Evolutionary conservation across 768 basidiomycete genomes (phyloP), one percentile per base, ranked within the genome.

Genomic region (Rhodotorula kratochvilovae): DNA sequence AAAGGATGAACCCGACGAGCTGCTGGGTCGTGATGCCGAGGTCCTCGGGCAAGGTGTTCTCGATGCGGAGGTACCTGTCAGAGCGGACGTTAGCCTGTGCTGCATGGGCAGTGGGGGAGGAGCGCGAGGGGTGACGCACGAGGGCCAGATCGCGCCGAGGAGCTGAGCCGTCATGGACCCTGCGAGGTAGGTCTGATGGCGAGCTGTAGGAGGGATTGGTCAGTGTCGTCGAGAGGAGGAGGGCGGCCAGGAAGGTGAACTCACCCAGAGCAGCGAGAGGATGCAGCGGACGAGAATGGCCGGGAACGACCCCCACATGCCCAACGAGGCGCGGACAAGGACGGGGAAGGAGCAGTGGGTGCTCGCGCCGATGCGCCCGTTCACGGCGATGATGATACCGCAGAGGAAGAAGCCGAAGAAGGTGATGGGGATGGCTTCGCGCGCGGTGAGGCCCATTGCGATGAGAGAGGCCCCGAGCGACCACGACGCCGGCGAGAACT

Each of bases 141-240:
- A 72, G 6, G 80, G 80, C 80, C 80, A 81, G 69, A 81, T 81
- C 13, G 80, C 76, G 39, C 75, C 72, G 42, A 80, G 76, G 74
- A 79, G 79, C 58, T 68, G 67, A 16, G 72, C 56, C 2, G 68
- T 59, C 58, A 76, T 66, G 43, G 59, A 55, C 0, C 75, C 78
- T 3, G 74, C 77, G 25, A 50, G 48, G 48, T 50, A 60, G 5
- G 57, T 63, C 29, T 61, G 61, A 68, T 61, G 48, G 55, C 53
- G 12, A 73, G 67, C 48, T 50, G 27, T 11, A 13, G 27, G 2
- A 2, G 27, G 23, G 21, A 11, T 7, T 19, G 19, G 45, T 46
- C 45, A 46, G 45, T 6, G 3, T 19, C 15, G 8, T 23, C 27
- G 27, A 27, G 48, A 13, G 11, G 27, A 50, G 6, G 48, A 23